Percentiles rank a stretch among this genome's conserved stretches.
Conservation (phyloP, 2,329 filamentous ascomycete species). For the Verticillium alfalfae region DNA sequence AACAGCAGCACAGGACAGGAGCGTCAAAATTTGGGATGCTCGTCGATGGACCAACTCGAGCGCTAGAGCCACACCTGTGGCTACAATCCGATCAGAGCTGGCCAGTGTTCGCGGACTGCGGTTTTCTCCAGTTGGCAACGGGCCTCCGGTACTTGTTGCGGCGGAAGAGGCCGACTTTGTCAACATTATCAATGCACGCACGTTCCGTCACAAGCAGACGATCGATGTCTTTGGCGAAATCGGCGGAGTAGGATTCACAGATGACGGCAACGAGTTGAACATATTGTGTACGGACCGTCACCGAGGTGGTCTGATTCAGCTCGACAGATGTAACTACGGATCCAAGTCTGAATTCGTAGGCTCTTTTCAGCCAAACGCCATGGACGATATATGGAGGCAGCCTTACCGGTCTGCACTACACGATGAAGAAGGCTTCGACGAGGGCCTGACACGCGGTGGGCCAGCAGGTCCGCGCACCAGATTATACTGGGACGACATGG, state of each 20-base stretch:
- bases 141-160: conserved; percentile 60
- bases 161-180: conserved; percentile 73
- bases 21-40: conserved; percentile 71
- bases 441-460: background rate
- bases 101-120: conserved; percentile 63
- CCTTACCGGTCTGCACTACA: background rate
- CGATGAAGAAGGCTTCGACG: background rate
- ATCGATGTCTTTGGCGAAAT: conserved; percentile 73
- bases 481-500: conserved; percentile 12
- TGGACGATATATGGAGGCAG: background rate
- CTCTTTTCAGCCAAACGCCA: background rate
- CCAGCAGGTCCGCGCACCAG: background rate
- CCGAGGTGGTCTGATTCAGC: conserved; percentile 62
- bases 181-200: conserved; percentile 63
- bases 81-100: conserved; percentile 58
- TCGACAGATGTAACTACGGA: conserved; percentile 42
- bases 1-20: conserved; percentile 71
- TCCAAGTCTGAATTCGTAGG: background rate
- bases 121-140: conserved; percentile 68
- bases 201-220: conserved; percentile 60
- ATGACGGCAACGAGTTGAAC: conserved; percentile 62
- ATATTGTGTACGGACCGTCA: conserved; percentile 61
- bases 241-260: conserved; percentile 61
- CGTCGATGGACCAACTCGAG: conserved; percentile 57
- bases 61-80: conserved; percentile 40